Base-by-base conservation (phyloP, 108 stramenopile genomes). In the Nitzschia sp. region DNA sequence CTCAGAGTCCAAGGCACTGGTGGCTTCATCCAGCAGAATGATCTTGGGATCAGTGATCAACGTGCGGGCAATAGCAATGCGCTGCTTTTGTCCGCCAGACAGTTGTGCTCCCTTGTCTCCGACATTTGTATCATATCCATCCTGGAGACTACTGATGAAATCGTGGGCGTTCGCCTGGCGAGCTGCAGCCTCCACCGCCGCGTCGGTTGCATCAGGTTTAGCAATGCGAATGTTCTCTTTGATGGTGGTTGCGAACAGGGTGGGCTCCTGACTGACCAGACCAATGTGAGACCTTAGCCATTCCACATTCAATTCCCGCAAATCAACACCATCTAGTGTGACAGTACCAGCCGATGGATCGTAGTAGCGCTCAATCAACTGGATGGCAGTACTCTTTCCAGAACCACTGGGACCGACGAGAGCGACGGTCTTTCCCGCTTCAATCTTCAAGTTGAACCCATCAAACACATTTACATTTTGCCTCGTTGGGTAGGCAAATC, bases 231-330 rank as follows among this genome's bases (percentile, higher is more conserved):
- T 95, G 74, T 97, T 97, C 44, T 94, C 90, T 29, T 54, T 64
- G 52, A 97, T 85, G 43, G 73, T 77, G 22, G 81, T 84, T 5
- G 82, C 75, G 69, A 97, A 97, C 24, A 97, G 90, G 9, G 51
- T 65, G 22, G 94, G 94, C 63, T 94, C 94, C 79, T 97, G 96
- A 20, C 63, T 56, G 7, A 97, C 96, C 8, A 92, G 66, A 17
- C 93, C 96, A 44, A 97, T 83, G 17, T 88, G 78, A 26, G 65
- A 53, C 7, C 96, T 72, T 17, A 92, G 71, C 83, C 85, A 86
- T 21, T 51, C 29, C 26, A 91, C 80, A 77, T 94, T 88, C 43
- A 94, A 46, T 10, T 70, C 37, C 17, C 55, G 72, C 37, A 95
- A 53, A 65, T 95, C 84, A 53, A 64, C 43, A 8, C 93, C 96